Conservation (phyloP, 257 asterid species). For the Nicotiana attenuata region DNA sequence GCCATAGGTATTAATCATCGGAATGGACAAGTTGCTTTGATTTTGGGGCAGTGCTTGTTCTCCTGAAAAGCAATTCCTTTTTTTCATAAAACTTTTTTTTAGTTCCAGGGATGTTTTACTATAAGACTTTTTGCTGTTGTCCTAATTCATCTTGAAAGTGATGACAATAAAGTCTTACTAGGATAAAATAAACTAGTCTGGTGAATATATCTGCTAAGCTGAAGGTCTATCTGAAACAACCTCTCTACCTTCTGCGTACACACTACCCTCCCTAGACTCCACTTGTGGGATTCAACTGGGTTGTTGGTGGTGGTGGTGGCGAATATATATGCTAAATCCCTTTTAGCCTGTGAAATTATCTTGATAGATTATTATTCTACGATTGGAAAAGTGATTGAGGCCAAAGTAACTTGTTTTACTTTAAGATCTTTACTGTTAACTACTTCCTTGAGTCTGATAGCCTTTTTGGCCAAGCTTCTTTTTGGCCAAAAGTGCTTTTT, state of each 20-base stretch:
- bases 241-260: too few species aligned
- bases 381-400: not conserved
- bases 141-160: not conserved
- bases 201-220: not conserved
- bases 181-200: not conserved
- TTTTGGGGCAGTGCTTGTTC: not conserved
- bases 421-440: not conserved
- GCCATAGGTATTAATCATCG: not conserved
- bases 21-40: not conserved
- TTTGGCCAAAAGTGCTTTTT: too few species aligned
- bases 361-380: not conserved
- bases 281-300: too few species aligned
- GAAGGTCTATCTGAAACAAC: too few species aligned
- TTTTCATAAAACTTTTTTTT: not conserved
- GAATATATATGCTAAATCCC: not conserved
- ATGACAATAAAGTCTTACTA: not conserved
- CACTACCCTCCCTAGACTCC: too few species aligned
- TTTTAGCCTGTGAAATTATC: not conserved
- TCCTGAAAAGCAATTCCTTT: not conserved
- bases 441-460: not conserved
- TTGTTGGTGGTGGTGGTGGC: too few species aligned
- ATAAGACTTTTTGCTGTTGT: not conserved
- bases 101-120: not conserved
- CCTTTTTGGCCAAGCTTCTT: too few species aligned
- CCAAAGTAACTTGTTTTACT: not conserved